These are phyloP conservation scores for Plasmodium billcollinsi DNA, from an alignment of 169 alveolate genomes.

Conservation along the genomic window DNA sequence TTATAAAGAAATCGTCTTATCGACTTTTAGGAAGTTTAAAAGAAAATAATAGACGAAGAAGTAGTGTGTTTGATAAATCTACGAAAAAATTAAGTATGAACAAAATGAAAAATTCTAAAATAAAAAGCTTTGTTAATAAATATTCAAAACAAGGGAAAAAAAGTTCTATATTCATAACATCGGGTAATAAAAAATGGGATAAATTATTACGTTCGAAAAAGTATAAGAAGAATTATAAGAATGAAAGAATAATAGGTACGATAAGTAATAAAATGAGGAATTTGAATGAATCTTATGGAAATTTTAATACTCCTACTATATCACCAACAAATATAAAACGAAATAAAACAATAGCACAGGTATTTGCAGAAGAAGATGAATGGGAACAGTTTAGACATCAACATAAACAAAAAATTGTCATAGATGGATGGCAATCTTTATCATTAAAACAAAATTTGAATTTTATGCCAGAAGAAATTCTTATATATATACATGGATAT, in stretches of 20 bases:
- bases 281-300: constrained; percentile 42
- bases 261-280: constrained; percentile 16
- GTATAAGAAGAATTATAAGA: constrained; percentile 17
- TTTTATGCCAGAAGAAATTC: constrained; percentile 87
- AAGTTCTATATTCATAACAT: constrained; percentile 22
- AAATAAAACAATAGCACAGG: constrained; percentile 79
- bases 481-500: constrained; percentile 91
- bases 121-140: constrained; percentile 35
- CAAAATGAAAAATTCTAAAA: constrained; percentile 26
- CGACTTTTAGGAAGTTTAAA: constrained; percentile 1
- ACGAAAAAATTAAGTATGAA: constrained; percentile 39
- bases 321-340: constrained; percentile 21
- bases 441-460: constrained; percentile 80
- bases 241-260: constrained; percentile 23
- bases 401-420: constrained; percentile 77
- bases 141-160: constrained; percentile 27
- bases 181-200: constrained; percentile 42
- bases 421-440: constrained; percentile 85
- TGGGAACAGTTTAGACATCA: constrained; percentile 84
- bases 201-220: constrained; percentile 50
- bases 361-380: constrained; percentile 86
- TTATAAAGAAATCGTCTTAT: constrained; percentile 11
- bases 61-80: constrained; percentile 12
- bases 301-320: constrained; percentile 35
- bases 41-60: constrained; percentile 13